Base-by-base conservation (phyloP, 192 early-diverging fungal genomes). In the Coemansia sp. region DNA sequence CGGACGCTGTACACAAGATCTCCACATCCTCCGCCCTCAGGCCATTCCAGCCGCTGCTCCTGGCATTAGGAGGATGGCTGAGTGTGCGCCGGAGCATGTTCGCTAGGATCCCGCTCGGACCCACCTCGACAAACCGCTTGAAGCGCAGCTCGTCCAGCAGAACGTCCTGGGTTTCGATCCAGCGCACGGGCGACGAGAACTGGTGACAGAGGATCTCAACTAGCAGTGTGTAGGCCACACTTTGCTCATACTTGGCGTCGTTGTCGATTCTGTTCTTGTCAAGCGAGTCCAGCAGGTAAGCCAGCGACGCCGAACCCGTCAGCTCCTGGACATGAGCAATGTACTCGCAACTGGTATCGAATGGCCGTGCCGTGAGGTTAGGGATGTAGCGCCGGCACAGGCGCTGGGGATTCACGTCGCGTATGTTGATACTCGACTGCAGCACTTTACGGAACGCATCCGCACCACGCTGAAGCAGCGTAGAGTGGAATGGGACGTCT, bases 401-500 rank as follows among this genome's bases (percentile, higher is more conserved):
- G 18, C 79, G 69, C 28, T 71, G 60, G 12, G 89, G 82, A 53
- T 82, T 76, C 49, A 96, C 73, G 55, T 80, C 75, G 35, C 80
- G 64, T 16, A 78, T 72, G 40, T 85, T 82, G 53, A 95, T 79
- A 58, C 85, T 89, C 52, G 82, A 81, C 37, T 67, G 79, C 19
- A 98, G 70, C 46, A 91, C 78, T 32, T 81, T 81, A 43, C 91
- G 86, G 89, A 98, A 98, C 30, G 51, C 85, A 36, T 78, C 71
- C 44, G 92, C 86, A 65, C 92, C 92, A 47, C 78, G 85, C 29
- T 83, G 56, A 44, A 96, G 79, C 80, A 90, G 86, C 47, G 77
- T 78, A 0, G 91, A 94, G 75, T 96, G 94, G 86, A 96, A 96
- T 25, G 94, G 94, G 20, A 96, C 88, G 60, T 96, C 94, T 39